Evolutionary conservation across 2,329 filamentous ascomycete genomes (phyloP).

Genomic region (Cladophialophora exuberans): DNA sequence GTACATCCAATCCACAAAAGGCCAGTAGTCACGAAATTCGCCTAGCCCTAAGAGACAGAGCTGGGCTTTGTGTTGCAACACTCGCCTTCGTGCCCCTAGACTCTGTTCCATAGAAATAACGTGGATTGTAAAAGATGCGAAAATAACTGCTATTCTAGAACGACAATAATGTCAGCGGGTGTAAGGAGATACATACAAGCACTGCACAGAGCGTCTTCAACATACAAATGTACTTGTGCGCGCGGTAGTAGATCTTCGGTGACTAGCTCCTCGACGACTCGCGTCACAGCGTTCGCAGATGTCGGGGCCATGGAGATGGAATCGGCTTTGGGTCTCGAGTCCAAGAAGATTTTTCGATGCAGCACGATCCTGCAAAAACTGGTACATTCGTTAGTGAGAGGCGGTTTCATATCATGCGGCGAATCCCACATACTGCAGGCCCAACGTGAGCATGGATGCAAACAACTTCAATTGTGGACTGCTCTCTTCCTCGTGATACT

Average conservation of each 20-base stretch:
- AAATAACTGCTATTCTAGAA: slow-evolving; percentile 19
- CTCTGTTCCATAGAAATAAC: slow-evolving; percentile 21
- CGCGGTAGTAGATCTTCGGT: slow-evolving; percentile 18
- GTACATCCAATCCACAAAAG: slow-evolving; percentile 24
- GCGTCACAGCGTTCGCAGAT: slow-evolving; percentile 28
- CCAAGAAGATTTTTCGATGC: slow-evolving; percentile 20
- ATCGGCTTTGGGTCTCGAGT: slow-evolving; percentile 12
- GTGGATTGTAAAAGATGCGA: slow-evolving; percentile 20
- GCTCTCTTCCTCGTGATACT: slow-evolving; percentile 16
- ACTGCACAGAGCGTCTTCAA: background rate
- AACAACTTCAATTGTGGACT: slow-evolving; percentile 17
- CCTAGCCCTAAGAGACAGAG: slow-evolving; percentile 16
- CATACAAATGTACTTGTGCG: slow-evolving; percentile 23
- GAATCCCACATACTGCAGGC: slow-evolving; percentile 16
- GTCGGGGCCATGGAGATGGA: slow-evolving; percentile 13
- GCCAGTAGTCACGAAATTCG: slow-evolving; percentile 23
- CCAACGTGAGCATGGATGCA: slow-evolving; percentile 20
- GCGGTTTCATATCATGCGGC: background rate
- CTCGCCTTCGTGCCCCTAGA: slow-evolving; percentile 16
- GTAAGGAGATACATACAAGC: background rate
- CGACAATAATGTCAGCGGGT: slow-evolving; percentile 10
- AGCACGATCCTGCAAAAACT: slow-evolving; percentile 19
- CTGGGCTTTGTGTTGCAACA: slow-evolving; percentile 23
- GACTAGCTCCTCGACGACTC: slow-evolving; percentile 28
- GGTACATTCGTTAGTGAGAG: slow-evolving; percentile 12